Evolutionary conservation across 2,329 filamentous ascomycete species (phyloP).

Genomic region (Scedosporium apiospermum): DNA sequence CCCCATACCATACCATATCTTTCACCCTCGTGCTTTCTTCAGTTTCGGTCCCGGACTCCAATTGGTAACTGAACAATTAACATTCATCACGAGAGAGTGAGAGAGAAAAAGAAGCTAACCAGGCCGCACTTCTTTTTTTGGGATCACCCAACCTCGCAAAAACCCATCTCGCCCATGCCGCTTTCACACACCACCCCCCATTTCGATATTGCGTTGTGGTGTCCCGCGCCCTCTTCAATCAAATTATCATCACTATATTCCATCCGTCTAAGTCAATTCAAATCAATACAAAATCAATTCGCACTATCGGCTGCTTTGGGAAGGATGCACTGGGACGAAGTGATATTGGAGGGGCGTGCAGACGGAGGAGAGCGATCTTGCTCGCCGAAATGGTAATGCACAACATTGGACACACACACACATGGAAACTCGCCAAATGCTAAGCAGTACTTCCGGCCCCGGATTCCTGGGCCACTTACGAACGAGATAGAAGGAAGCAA

Average conservation of each 20-base stretch:
- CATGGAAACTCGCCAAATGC: neutral
- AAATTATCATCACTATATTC: neutral
- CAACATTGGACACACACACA: neutral
- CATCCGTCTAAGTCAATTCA: neutral
- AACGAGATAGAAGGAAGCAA: neutral
- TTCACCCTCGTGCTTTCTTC: neutral
- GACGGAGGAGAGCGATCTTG: neutral
- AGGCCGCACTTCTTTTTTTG: constrained; percentile 1
- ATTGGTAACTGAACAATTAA: neutral
- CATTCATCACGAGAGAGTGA: neutral
- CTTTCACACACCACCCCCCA: neutral
- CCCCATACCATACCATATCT: neutral
- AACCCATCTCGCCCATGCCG: neutral
- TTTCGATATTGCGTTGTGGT: neutral
- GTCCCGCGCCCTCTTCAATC: constrained; percentile 1
- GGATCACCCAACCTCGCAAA: neutral
- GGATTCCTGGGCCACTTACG: neutral
- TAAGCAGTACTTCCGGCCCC: neutral
- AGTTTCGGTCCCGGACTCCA: neutral
- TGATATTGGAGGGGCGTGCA: neutral
- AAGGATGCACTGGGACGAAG: neutral
- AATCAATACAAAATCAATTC: neutral
- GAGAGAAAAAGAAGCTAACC: neutral
- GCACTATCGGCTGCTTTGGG: neutral
- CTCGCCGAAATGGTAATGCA: neutral